Evolutionary conservation across 768 basidiomycete species (phyloP), one percentile per base, ranked within the genome.

Genomic region (Lactifluus hygrophoroides): DNA sequence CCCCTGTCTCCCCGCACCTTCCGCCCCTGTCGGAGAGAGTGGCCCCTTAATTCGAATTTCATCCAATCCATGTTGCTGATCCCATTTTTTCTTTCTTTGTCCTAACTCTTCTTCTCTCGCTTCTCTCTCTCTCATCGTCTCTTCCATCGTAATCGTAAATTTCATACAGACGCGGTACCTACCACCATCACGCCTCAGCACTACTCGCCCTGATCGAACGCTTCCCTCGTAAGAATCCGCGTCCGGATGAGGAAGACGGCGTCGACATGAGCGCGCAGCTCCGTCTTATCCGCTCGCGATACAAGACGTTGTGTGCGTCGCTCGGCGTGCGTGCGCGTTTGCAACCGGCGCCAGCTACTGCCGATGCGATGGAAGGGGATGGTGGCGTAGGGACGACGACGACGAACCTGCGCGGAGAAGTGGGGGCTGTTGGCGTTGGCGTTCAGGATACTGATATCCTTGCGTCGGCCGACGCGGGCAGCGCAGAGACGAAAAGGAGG

Each of bases 201-300:
- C 80, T 97, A 2, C 77, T 93, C 13, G 78, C 82, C 5, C 78
- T 90, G 44, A 83, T 93, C 40, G 71, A 76, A 1, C 78, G 80
- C 54, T 96, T 96, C 69, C 94, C 94, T 2, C 79, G 74, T 23
- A 71, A 76, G 51, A 96, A 98, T 69, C 88, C 90, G 30, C 80
- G 83, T 48, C 69, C 75, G 0, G 62, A 73, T 5, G 68, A 72
- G 1, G 67, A 73, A 0, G 82, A 85, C 23, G 48, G 85, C 23
- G 48, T 86, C 16, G 93, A 96, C 69, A 80, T 95, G 45, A 72
- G 84, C 9, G 82, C 81, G 55, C 80, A 94, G 27, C 83, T 95
- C 62, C 80, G 85, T 27, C 84, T 90, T 61, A 94, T 97, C 58
- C 81, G 91, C 42, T 90, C 93, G 1, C 80, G 88, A 62, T 96